These are phyloP conservation scores for Ehretia macrophylla DNA, from an alignment of 257 asterid species.

Conservation along the genomic window DNA sequence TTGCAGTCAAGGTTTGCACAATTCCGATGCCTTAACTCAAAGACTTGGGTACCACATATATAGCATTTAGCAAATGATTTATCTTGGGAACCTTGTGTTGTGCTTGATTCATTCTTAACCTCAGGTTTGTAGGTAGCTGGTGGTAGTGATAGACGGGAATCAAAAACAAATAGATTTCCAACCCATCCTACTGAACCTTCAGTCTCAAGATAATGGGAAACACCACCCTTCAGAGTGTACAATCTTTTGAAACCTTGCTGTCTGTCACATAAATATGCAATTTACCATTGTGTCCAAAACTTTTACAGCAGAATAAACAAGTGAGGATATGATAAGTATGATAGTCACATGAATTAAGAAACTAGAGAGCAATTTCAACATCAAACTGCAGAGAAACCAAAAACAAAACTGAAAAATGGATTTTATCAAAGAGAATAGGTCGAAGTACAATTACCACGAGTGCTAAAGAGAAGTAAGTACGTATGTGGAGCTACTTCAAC, in stretches of 20 bases:
- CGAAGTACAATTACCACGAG: neutral
- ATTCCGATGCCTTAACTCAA: conserved; percentile 81
- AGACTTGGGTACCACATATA: conserved; percentile 58
- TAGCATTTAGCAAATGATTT: conserved; percentile 66
- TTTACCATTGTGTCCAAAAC: neutral
- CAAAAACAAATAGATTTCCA: conserved; percentile 88
- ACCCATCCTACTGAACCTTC: conserved; percentile 85
- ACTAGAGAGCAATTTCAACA: neutral
- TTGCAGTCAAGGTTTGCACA: conserved; percentile 96
- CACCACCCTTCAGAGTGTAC: conserved; percentile 85
- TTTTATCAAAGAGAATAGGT: neutral
- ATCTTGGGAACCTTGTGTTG: conserved; percentile 21
- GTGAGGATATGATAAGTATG: neutral
- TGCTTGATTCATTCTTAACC: conserved; percentile 23
- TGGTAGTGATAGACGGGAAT: conserved; percentile 81
- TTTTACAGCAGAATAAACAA: neutral
- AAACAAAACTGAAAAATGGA: neutral
- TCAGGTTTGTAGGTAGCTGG: conserved; percentile 64
- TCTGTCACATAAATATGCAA: conserved; percentile 29
- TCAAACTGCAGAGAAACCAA: neutral
- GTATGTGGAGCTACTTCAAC: too few relatives aligned
- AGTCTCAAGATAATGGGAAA: conserved; percentile 69
- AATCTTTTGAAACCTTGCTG: conserved; percentile 71
- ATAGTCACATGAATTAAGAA: neutral
- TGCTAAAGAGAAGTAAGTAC: neutral